Conservation (phyloP, 148 eudicot species). For the Mesembryanthemum crystallinum region DNA sequence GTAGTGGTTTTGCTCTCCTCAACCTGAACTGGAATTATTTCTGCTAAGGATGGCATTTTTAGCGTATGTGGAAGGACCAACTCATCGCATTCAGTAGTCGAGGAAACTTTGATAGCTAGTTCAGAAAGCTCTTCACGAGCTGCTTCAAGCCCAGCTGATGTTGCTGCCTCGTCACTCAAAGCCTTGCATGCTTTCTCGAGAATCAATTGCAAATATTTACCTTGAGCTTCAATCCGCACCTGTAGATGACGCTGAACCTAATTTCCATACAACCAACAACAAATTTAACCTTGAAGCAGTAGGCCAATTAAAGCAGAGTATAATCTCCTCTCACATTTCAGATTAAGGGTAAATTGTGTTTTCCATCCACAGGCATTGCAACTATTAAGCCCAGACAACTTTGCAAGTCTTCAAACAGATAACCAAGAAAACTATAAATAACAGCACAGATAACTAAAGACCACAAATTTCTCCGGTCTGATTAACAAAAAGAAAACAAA, state of each 20-base stretch:
- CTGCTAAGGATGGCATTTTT: slow-evolving; percentile 33
- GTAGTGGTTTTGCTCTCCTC: slow-evolving; percentile 22
- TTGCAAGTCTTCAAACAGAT: background rate
- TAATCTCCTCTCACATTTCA: background rate
- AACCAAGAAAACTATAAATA: too few species aligned
- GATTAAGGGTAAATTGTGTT: background rate
- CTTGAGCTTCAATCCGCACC: slow-evolving; percentile 70
- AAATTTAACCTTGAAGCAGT: background rate
- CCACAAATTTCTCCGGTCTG: too few species aligned
- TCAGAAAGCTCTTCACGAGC: slow-evolving; percentile 57
- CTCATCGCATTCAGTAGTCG: slow-evolving; percentile 30
- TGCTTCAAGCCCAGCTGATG: slow-evolving; percentile 55
- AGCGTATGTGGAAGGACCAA: slow-evolving; percentile 33
- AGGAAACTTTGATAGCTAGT: slow-evolving; percentile 48
- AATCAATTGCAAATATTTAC: slow-evolving; percentile 66
- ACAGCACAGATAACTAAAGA: too few species aligned
- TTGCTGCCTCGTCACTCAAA: slow-evolving; percentile 44
- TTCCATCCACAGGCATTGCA: background rate
- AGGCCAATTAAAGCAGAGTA: background rate
- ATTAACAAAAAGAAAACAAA: too few species aligned
- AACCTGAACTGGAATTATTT: slow-evolving; percentile 22
- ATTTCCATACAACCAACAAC: background rate
- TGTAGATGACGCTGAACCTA: slow-evolving; percentile 75
- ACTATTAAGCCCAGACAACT: background rate
- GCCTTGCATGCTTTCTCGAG: slow-evolving; percentile 78